These are phyloP conservation scores for Ploettnerulaceae sp. DNA, from an alignment of 2,329 filamentous ascomycete genomes.

Conservation along the genomic window DNA sequence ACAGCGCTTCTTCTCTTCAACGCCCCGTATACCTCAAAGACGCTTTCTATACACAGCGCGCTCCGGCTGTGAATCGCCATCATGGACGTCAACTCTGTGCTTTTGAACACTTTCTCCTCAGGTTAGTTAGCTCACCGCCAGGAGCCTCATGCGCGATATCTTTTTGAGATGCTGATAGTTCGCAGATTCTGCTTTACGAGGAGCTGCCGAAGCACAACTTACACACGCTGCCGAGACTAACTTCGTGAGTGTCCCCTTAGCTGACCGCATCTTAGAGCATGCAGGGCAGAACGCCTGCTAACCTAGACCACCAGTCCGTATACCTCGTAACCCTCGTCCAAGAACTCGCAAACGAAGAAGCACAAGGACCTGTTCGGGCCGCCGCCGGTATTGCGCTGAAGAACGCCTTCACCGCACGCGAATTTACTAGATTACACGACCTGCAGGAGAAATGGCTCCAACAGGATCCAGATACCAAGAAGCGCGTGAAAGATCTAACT, in stretches of 20 bases:
- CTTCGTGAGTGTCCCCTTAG: slow-evolving; percentile 64
- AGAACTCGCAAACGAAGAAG: slow-evolving; percentile 87
- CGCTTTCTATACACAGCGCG: slow-evolving; percentile 21
- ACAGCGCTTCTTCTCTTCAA: slow-evolving; percentile 11
- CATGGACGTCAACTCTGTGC: slow-evolving; percentile 97
- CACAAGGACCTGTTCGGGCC: slow-evolving; percentile 78
- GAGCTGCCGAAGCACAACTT: slow-evolving; percentile 90
- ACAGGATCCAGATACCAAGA: slow-evolving; percentile 77
- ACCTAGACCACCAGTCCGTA: slow-evolving; percentile 58
- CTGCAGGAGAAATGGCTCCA: slow-evolving; percentile 92
- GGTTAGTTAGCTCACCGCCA: slow-evolving; percentile 53
- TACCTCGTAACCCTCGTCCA: slow-evolving; percentile 91
- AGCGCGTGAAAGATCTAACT: slow-evolving; percentile 82
- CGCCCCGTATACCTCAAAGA: slow-evolving; percentile 9
- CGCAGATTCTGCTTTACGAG: slow-evolving; percentile 82
- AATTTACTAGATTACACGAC: slow-evolving; percentile 79
- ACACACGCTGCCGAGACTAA: slow-evolving; percentile 87
- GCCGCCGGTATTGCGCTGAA: slow-evolving; percentile 95
- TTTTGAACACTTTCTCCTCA: slow-evolving; percentile 92
- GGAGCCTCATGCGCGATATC: not conserved
- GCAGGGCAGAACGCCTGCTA: slow-evolving; percentile 20
- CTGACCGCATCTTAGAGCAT: slow-evolving; percentile 29
- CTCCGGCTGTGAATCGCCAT: slow-evolving; percentile 39
- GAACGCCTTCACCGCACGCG: slow-evolving; percentile 95
- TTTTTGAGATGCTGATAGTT: slow-evolving; percentile 33